Evolutionary conservation across 2,329 filamentous ascomycete genomes (phyloP), one percentile per base, ranked within the genome.

Genomic region (Pyrenochaeta sp.): DNA sequence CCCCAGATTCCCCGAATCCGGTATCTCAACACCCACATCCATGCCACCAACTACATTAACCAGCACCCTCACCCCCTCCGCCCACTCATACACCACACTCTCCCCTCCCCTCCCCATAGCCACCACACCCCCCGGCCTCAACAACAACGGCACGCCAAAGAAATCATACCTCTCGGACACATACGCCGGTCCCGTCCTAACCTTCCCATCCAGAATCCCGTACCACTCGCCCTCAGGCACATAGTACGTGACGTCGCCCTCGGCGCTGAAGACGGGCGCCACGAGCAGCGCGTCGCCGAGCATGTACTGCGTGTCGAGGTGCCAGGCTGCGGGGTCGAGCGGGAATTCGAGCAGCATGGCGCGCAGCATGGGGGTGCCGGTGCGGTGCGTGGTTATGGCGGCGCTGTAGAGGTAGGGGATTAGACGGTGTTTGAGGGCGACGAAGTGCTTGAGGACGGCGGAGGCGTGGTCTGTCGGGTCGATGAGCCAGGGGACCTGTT

Each of bases 141-240:
- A 35, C 10, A 51, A 32, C 15, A 41, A 37, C 6, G 48, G 48
- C 20, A 51, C 26, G 10, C 34, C 28, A 18, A 48, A 48, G 35
- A 43, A 51, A 32, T 51, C 39, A 23, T 30, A 37, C 10, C 34
- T 32, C 15, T 51, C 48, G 13, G 48, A 43, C 22, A 51, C 43
- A 31, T 51, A 51, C 10, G 38, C 43, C 10, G 48, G 48, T 9
- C 48, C 48, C 15, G 7, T 39, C 6, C 48, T 27, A 13, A 51
- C 30, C 44, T 51, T 51, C 28, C 37, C 10, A 19, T 51, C 48
- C 0, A 51, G 9, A 10, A 51, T 38, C 6, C 48, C 34, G 23
- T 48, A 51, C 48, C 48, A 51, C 24, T 51, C 43, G 30, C 48
- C 48, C 24, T 40, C 24, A 13, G 45, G 45, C 4, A 49, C 13